Conservation (phyloP, 2,329 filamentous ascomycete species). For the Fusarium devonianum region DNA sequence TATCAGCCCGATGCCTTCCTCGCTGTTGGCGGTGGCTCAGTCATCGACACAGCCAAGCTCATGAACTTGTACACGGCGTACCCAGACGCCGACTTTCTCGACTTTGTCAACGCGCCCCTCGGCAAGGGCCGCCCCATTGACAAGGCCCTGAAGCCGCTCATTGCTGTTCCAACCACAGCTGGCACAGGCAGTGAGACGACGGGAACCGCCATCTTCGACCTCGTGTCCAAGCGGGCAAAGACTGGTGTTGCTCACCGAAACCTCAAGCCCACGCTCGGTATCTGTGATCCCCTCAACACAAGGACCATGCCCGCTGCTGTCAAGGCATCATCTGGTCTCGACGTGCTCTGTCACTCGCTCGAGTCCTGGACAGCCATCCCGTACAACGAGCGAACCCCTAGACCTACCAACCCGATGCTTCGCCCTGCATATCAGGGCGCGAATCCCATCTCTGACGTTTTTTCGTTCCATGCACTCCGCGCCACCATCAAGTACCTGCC, state of each 20-base stretch:
- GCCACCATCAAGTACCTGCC: constrained; percentile 92
- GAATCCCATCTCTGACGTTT: constrained; percentile 97
- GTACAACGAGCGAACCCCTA: constrained; percentile 82
- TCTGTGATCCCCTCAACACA: constrained; percentile 87
- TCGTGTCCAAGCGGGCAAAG: constrained; percentile 88
- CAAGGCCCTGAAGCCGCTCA: constrained; percentile 74
- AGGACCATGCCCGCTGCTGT: constrained; percentile 95
- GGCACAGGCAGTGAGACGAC: constrained; percentile 94
- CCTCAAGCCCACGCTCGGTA: constrained; percentile 92
- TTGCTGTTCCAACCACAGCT: constrained; percentile 83
- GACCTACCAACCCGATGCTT: constrained; percentile 87
- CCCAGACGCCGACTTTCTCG: constrained; percentile 90
- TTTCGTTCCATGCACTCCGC: constrained; percentile 84
- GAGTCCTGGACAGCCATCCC: constrained; percentile 99
- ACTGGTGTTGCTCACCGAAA: constrained; percentile 96
- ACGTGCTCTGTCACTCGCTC: constrained; percentile 93
- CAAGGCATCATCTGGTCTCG: constrained; percentile 88
- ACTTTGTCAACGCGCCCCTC: constrained; percentile 96
- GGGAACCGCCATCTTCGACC: constrained; percentile 96
- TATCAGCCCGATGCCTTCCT: constrained; percentile 88
- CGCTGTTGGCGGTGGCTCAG: constrained; percentile 87
- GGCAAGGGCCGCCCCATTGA: constrained; percentile 84
- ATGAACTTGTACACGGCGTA: constrained; percentile 97
- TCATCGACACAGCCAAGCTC: constrained; percentile 97
- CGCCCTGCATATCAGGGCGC: constrained; percentile 95